Evolutionary conservation across 441 rosid species (phyloP).

Genomic region (Pelargonium australe): DNA sequence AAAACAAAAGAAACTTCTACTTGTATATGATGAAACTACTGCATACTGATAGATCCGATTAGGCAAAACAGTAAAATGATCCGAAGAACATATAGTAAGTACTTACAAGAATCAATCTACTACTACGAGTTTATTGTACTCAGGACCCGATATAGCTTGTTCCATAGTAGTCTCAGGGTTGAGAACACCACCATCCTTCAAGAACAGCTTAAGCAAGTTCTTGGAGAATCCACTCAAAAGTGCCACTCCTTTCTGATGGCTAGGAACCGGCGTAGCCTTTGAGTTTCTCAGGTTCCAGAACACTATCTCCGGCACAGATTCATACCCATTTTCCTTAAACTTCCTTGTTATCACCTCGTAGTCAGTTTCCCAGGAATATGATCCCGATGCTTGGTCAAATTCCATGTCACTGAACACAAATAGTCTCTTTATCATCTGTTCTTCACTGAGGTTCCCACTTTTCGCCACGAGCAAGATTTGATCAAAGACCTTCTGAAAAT

Average conservation of each 20-base stretch:
- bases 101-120: too few relatives aligned
- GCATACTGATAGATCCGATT: too few relatives aligned
- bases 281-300: conserved; percentile 65
- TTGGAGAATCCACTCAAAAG: conserved; percentile 57
- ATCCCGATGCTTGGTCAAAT: conserved; percentile 36
- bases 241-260: conserved; percentile 38
- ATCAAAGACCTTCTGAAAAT: conserved; percentile 45
- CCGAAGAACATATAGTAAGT: too few relatives aligned
- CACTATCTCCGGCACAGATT: conserved; percentile 41
- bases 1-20: too few relatives aligned
- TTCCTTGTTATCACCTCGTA: conserved; percentile 36
- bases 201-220: conserved; percentile 48
- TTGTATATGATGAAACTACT: too few relatives aligned
- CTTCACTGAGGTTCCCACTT: conserved; percentile 26
- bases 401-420: conserved; percentile 58
- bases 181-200: conserved; percentile 32
- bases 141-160: not conserved
- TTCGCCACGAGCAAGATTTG: conserved; percentile 37
- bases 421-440: conserved; percentile 43
- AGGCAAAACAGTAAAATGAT: too few relatives aligned
- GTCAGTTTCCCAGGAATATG: conserved; percentile 38
- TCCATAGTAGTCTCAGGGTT: conserved; percentile 37
- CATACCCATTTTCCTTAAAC: conserved; percentile 36
- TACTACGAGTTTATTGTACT: too few relatives aligned
- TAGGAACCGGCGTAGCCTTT: conserved; percentile 42